Evolutionary conservation across 2,329 filamentous ascomycete genomes (phyloP), one percentile per base, ranked within the genome.

Genomic region (Diplodia mutila): DNA sequence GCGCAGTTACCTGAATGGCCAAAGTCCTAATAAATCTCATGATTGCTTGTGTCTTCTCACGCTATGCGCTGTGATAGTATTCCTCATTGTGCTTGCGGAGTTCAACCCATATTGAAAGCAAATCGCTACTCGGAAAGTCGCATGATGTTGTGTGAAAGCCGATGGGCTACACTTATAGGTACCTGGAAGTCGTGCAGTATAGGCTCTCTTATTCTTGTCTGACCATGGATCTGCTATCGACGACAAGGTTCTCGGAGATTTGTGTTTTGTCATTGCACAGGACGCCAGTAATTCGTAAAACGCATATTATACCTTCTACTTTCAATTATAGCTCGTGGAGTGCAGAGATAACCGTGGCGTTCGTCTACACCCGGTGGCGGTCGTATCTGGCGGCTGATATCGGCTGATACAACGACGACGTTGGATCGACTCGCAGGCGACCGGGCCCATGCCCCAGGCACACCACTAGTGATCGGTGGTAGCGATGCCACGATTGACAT

Each of bases 401-500:
- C 23, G 34, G 32, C 29, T 61, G 25, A 49, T 48, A 49, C 27
- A 34, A 18, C 42, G 14, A 23, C 23, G 25, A 63, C 18, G 42
- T 63, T 49, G 46, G 18, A 63, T 51, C 34, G 27, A 51, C 49
- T 37, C 27, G 54, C 54, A 29, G 34, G 14, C 21, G 18, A n/a
- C 55, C 55, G 12, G 29, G 59, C 18, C 29, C n/a, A 32, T 37
- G 59, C 29, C 42, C 37, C 21, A 52, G 16, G 46, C 59, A 25
- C 29, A 16, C 27, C 59, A 34, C 27, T 51, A 51, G 27, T 8
- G 27, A 48, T 37, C n/a, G 46, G 39, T 1, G 29, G 16, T 49
- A 32, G 46, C 46, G 25, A 49, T 61, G 55, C 55, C 55, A 61
- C 42, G 42, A 21, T 61, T 21, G 25, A 34, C 29, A 18, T 59